Evolutionary conservation across 2,329 filamentous ascomycete genomes (phyloP), one percentile per base, ranked within the genome.

Genomic region (Microcera coccophila): DNA sequence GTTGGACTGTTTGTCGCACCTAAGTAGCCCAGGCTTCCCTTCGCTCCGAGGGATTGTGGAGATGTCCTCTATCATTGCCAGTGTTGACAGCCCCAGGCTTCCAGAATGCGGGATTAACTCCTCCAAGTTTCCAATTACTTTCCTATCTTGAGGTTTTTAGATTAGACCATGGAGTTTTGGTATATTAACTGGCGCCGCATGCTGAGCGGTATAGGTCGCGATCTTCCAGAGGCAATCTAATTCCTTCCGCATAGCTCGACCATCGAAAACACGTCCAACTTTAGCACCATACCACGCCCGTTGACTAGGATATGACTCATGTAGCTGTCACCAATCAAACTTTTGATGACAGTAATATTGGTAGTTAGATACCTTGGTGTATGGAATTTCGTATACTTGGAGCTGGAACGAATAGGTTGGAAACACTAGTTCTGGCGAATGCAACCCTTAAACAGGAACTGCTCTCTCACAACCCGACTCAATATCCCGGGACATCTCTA

Each of bases 1-100:
- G 21, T 14, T 14, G 36, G 17, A 52, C 42, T 24, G 47, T 49
- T 28, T 39, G 19, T 38, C 44, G 41, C 26, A 52, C 33, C 34
- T 45, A 47, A 3, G 22, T 15, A 22, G 42, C 44, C 49, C 49
- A 52, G 11, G 20, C 21, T n/a, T 35, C 16, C 20, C 36, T 35
- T 5, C 36, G 36, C 16, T 38, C 5, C 33, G 34, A 9, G 31
- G 17, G 14, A 39, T 38, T 16, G 33, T 14, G 4, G 34, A 33
- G 12, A 38, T 12, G 12, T 33, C 26, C 12, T 42, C 34, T 5
- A 42, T 42, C 24, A 24, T 33, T 21, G 26, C 34, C 26, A 42
- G 10, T 17, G 34, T 18, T 20, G 34, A 37, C 11, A 42, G 20
- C 11, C 32, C 35, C 18, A 24, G 19, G 34, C 4, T 22, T 17